A percentile compares a stretch with the other conserved stretches of the same genome.
These are phyloP conservation scores for Royoungia palumana DNA, from an alignment of 768 basidiomycete species.

Conservation along the genomic window DNA sequence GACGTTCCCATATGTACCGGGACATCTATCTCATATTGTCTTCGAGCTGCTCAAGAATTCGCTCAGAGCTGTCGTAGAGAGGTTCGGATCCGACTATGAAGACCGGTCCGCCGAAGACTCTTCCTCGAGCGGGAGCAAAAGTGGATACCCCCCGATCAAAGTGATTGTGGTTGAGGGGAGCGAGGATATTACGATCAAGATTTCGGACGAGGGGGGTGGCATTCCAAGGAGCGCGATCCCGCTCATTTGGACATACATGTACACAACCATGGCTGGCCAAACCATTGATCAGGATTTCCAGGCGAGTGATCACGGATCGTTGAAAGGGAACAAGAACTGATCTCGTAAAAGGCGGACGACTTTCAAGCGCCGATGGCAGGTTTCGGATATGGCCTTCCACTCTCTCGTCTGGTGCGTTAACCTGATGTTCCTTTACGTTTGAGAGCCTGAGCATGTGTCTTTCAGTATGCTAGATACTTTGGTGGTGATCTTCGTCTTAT, in stretches of 20 bases:
- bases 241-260: slow-evolving; percentile 99
- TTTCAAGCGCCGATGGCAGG: slow-evolving; percentile 99
- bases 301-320: not conserved
- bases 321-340: not conserved
- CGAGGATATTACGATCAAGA: slow-evolving; percentile 99
- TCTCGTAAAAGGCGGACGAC: slow-evolving; percentile 57
- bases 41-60: slow-evolving; percentile 99
- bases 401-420: slow-evolving; percentile 77
- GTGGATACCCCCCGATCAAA: slow-evolving; percentile 25
- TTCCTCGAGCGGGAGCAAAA: not conserved
- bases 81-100: slow-evolving; percentile 79
- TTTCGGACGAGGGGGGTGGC: slow-evolving; percentile 92
- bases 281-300: slow-evolving; percentile 72
- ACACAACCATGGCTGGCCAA: slow-evolving; percentile 76
- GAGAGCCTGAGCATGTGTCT: not conserved
- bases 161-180: slow-evolving; percentile 90
- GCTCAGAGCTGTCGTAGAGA: slow-evolving; percentile 94
- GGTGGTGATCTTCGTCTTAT: slow-evolving; percentile 91
- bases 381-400: slow-evolving; percentile 89
- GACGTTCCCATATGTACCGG: slow-evolving; percentile 64
- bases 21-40: slow-evolving; percentile 92
- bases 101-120: slow-evolving; percentile 28
- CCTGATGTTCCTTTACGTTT: not conserved
- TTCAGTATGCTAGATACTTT: slow-evolving; percentile 89
- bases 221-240: slow-evolving; percentile 85